Evolutionary conservation across 305 asterid species (phyloP), one percentile per base, ranked within the genome.

Genomic region (Rubia balearica): DNA sequence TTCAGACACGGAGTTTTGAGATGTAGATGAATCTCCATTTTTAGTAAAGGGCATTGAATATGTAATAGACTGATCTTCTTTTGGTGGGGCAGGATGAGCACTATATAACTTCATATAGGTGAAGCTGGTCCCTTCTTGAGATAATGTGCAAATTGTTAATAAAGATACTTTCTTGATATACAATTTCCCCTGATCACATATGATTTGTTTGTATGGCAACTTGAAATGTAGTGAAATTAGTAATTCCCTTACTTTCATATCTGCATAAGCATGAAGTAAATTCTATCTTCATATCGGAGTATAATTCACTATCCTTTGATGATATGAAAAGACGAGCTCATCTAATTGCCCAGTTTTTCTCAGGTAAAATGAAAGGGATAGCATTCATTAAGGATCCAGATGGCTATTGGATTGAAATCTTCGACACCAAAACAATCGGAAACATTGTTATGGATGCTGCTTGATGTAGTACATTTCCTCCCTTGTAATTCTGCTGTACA

Each of bases 361-460:
- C 87, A 92, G 98, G 97, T 70, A 90, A 82, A 76, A 78, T 90
- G 55, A 87, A 87, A 85, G 90, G 85, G 51, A 71, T 92, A 69
- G 95, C 97, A 21, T 88, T 90, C 84, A 80, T 92, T 72, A 89
- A 90, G 84, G 97, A 92, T 81, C 98, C 98, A 12, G 96, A 92
- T 81, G 96, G 97, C 79, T 92, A 92, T 82, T 88, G 95, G 96
- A 90, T 92, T 59, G 98, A 92, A 85, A 86, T 88, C 74, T 90
- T 90, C 21, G 95, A 92, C 83, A 83, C 86, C 42, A 73, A 65
- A 59, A 63, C 70, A 4, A 83, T 92, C 53, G 86, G 81, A 70
- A 78, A 75, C 24, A 48, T 84, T 74, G 82, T 86, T 77, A 74
- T 76, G 67, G 65, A 43, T 61, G 87, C 88, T 72, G 87, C 88